phyloP scores from a whole-genome alignment of 305 asterid genomes.

The Solanum hybrid region DNA sequence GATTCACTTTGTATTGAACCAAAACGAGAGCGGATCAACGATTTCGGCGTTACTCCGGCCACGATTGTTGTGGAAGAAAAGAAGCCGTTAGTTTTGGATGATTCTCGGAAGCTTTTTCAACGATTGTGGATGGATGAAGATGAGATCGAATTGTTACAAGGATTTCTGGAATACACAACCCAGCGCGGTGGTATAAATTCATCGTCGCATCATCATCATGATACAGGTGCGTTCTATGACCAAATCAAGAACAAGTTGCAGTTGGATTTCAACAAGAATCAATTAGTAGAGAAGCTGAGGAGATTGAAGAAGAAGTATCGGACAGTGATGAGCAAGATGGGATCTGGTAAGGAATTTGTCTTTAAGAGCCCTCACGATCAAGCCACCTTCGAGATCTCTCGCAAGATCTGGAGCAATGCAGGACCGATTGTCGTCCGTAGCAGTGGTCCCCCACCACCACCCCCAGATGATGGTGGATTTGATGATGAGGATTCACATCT shows the following conservation, averaged over 20 bases:
- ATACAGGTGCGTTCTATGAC: constrained; percentile 80
- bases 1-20: constrained; percentile 5
- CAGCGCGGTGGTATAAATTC: constrained; percentile 56
- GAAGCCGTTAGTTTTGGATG: constrained; percentile 50
- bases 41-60: constrained; percentile 10
- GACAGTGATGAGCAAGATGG: constrained; percentile 49
- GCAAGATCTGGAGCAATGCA: constrained; percentile 60
- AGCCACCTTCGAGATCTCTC: constrained; percentile 76
- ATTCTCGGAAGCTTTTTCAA: constrained; percentile 77
- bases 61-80: constrained; percentile 17
- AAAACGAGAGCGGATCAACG: constrained; percentile 19
- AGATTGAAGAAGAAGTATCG: constrained; percentile 87
- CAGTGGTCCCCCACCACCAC: background rate
- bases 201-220: constrained; percentile 55
- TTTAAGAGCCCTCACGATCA: constrained; percentile 91
- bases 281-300: constrained; percentile 80
- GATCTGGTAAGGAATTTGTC: constrained; percentile 61
- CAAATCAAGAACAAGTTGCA: constrained; percentile 82
- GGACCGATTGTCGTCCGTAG: constrained; percentile 25
- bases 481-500: constrained; percentile 47
- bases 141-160: constrained; percentile 84
- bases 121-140: constrained; percentile 95
- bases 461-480: constrained; percentile 37
- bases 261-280: constrained; percentile 85
- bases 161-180: constrained; percentile 70